Percentiles rank a stretch among this genome's conserved stretches.
phyloP scores from a whole-genome alignment of 1,284 basidiomycete genomes.

The Trichosporon sp. region DNA sequence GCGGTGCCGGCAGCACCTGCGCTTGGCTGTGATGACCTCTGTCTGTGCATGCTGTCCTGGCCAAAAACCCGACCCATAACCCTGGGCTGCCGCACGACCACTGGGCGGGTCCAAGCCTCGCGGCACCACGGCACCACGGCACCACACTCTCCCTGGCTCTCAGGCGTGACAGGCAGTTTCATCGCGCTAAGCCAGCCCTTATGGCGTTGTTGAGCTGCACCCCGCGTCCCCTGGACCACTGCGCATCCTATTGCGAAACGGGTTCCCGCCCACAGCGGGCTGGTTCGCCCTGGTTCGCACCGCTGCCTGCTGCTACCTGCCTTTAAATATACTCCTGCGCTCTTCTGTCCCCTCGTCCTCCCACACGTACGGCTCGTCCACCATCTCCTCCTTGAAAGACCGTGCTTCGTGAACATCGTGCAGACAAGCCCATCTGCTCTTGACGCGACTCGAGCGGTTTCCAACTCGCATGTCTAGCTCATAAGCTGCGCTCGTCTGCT shows the following conservation, averaged over 20 bases:
- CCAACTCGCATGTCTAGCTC: slow-evolving; percentile 1
- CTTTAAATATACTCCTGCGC: slow-evolving; percentile 16
- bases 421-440: background rate
- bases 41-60: slow-evolving; percentile 7
- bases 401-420: slow-evolving; percentile 5
- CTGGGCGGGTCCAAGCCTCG: background rate
- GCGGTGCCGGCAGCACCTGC: slow-evolving; percentile 5
- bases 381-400: background rate
- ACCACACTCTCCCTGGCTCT: slow-evolving; percentile 4
- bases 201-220: slow-evolving; percentile 11
- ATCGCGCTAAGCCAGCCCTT: slow-evolving; percentile 20
- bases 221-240: slow-evolving; percentile 13
- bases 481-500: slow-evolving; percentile 4
- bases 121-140: background rate
- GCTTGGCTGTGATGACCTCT: background rate
- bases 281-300: slow-evolving; percentile 2
- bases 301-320: background rate
- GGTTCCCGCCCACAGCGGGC: slow-evolving; percentile 16
- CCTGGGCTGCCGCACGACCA: slow-evolving; percentile 1
- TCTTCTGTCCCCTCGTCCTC: slow-evolving; percentile 2
- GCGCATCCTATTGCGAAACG: slow-evolving; percentile 21
- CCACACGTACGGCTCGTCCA: slow-evolving; percentile 4
- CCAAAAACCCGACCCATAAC: background rate
- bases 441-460: slow-evolving; percentile 1
- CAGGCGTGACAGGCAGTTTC: slow-evolving; percentile 16